Evolutionary conservation across 78 protist genomes (phyloP), one percentile per base, ranked within the genome.

Genomic region (Thecamonas trahens): DNA sequence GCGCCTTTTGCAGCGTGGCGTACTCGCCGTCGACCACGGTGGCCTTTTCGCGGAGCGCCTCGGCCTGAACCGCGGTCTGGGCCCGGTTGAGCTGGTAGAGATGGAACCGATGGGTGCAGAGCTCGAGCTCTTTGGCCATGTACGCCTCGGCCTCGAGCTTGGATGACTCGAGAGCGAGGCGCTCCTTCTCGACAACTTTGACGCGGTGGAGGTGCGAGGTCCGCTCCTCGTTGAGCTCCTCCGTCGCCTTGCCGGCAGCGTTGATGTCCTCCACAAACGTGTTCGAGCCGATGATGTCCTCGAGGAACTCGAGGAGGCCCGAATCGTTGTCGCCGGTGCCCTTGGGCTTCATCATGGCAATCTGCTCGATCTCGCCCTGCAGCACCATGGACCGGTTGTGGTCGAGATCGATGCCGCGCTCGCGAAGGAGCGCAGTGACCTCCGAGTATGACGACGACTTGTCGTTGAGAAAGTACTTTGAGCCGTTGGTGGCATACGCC

Each of bases 261-360:
- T 77, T 81, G 75, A 97, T 97, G 28, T 40, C 76, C 34, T 63
- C 78, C 11, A 83, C 61, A 67, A 55, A 86, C 26, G 22, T 45
- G 42, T 63, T 7, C 31, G 96, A 64, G 15, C 99, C 99, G 60
- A 98, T 94, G 59, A 98, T 91, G 62, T 96, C 99, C 63, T 98
- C 99, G 22, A 98, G 72, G 85, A 95, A 98, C 71, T 97, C 99
- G 44, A 98, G 86, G 49, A 98, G 80, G 28, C 99, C 99, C 22
- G 77, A 95, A n/a, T 95, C 96, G 65, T 78, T 31, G 35, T 70
- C 71, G 3, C 15, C 53, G 50, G 15, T 74, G 5, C 91, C 96
- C 76, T 95, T 97, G 32, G 99, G 99, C 80, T 92, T 90, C 99
- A 98, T 98, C 87, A 92, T 54, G 20, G 99, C 78, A 18, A 98